phyloP scores from a whole-genome alignment of 371 early-diverging fungal species.

The Apophysomyces trapeziformis region DNA sequence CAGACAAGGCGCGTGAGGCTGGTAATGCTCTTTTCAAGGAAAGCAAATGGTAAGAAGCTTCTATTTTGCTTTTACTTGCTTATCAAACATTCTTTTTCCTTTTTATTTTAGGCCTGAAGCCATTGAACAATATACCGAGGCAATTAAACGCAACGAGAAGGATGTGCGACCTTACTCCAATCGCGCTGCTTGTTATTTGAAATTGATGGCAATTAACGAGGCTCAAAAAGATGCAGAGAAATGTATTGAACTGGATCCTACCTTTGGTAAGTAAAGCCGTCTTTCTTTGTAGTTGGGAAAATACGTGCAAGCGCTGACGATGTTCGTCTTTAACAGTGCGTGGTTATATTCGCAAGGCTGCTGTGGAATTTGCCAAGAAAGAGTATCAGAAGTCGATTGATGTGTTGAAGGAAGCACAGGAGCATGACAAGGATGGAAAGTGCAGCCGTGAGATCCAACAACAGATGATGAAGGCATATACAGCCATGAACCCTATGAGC shows the following conservation, averaged over 20 bases:
- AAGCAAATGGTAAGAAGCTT: slow-evolving; percentile 62
- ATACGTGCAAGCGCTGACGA: neutral
- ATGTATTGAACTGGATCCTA: slow-evolving; percentile 86
- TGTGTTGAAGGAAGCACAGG: slow-evolving; percentile 79
- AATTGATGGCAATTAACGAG: slow-evolving; percentile 93
- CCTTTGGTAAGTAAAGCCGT: slow-evolving; percentile 62
- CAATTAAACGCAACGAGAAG: slow-evolving; percentile 92
- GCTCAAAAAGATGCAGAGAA: slow-evolving; percentile 95
- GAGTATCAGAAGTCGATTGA: slow-evolving; percentile 88
- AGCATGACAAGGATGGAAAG: slow-evolving; percentile 84
- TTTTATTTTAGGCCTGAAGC: slow-evolving; percentile 68
- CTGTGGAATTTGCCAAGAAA: slow-evolving; percentile 86
- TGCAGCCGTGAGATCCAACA: slow-evolving; percentile 82
- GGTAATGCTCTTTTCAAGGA: slow-evolving; percentile 95
- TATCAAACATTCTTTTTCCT: neutral
- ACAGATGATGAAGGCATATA: slow-evolving; percentile 78
- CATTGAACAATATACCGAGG: slow-evolving; percentile 95
- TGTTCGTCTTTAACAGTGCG: slow-evolving; percentile 59
- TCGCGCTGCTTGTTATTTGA: slow-evolving; percentile 96
- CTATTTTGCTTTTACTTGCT: neutral
- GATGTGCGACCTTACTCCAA: slow-evolving; percentile 94
- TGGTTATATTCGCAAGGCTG: slow-evolving; percentile 97
- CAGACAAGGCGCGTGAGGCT: slow-evolving; percentile 91
- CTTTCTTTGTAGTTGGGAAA: neutral
- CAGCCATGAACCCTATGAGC: slow-evolving; percentile 71